Base-by-base conservation (phyloP, 306 rosid genomes). In the Luffa acutangula region DNA sequence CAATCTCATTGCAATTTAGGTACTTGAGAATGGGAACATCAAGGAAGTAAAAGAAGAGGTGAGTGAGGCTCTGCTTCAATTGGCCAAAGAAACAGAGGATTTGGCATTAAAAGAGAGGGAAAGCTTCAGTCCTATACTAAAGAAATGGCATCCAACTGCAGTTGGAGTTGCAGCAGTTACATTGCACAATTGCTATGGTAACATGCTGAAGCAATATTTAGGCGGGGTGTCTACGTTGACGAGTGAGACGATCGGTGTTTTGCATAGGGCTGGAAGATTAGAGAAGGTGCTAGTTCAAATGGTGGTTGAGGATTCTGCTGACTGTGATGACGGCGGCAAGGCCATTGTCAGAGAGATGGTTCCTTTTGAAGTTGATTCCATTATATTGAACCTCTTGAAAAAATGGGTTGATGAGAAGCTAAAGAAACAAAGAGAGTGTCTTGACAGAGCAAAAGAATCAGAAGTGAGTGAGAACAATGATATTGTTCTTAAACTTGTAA, bases 291-390 rank as follows among this genome's bases (percentile, higher is more conserved):
- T 95, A 80, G 84, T 95, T 41, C 99, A 93, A 85, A 89, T 91
- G 94, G 90, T 95, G 73, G 94, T 95, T 53, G 97, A 91, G 75
- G 94, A 89, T 85, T 89, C 90, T 11, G 79, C 20, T 41, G 98
- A 95, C 0, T 87, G 87, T 2, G 96, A 90, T 7, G 97, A 93
- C 79, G 89, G 92, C 6, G 97, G 91, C 6, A 87, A 86, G 78
- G 63, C 88, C 13, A 84, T 90, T 9, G 90, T 95, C 4, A 85
- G 85, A 83, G 92, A 93, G 82, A 95, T 95, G 99, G 82, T 86
- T 85, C 99, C 96, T 0, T 95, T 90, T 80, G 99, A 93, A 79
- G 94, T 93, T 80, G 99, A 95, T 46, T 78, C 89, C 37, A 85
- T 93, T 79, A 90, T 95, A 43, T 54, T 89, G 75, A 88, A 87